A percentile compares a stretch with the other conserved stretches of the same genome.
Evolutionary conservation across 2,329 filamentous ascomycete genomes (phyloP).

Genomic region (Tolypocladium cylindrosporum): DNA sequence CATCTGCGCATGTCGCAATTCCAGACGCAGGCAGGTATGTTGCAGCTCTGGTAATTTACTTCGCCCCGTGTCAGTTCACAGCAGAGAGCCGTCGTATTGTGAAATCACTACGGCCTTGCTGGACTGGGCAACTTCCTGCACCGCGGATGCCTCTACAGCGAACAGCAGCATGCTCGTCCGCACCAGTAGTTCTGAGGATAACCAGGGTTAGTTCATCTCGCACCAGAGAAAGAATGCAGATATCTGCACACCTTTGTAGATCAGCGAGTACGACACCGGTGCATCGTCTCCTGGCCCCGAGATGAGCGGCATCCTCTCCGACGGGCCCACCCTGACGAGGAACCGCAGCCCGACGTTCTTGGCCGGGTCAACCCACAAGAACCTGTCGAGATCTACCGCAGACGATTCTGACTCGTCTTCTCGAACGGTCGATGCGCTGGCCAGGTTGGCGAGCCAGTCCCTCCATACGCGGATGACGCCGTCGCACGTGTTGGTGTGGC

Average conservation of each 20-base stretch:
- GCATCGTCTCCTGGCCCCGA: slow-evolving; percentile 50
- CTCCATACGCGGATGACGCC: slow-evolving; percentile 62
- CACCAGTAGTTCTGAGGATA: slow-evolving; percentile 52
- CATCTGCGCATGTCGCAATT: not conserved
- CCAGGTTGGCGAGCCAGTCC: slow-evolving; percentile 51
- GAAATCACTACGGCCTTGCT: slow-evolving; percentile 61
- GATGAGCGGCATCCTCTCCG: slow-evolving; percentile 41
- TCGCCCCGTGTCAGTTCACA: not conserved
- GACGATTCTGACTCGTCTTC: not conserved
- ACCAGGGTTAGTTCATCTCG: slow-evolving; percentile 5
- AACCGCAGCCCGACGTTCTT: slow-evolving; percentile 61
- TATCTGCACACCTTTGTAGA: slow-evolving; percentile 53
- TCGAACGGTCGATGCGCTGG: slow-evolving; percentile 5
- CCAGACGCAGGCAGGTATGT: not conserved
- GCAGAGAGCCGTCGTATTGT: not conserved
- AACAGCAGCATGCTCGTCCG: slow-evolving; percentile 53
- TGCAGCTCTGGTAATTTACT: not conserved
- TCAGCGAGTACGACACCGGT: slow-evolving; percentile 59
- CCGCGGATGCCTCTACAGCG: slow-evolving; percentile 53
- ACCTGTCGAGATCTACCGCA: slow-evolving; percentile 11
- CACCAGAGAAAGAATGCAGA: not conserved
- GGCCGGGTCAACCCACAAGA: slow-evolving; percentile 59
- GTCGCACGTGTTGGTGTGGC: slow-evolving; percentile 56
- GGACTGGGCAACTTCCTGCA: slow-evolving; percentile 47
- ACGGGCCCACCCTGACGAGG: slow-evolving; percentile 34